Percentiles rank a stretch among this genome's conserved stretches.
These are phyloP conservation scores for Sarocladium oryzae DNA, from an alignment of 2,329 filamentous ascomycete genomes.

Conservation along the genomic window DNA sequence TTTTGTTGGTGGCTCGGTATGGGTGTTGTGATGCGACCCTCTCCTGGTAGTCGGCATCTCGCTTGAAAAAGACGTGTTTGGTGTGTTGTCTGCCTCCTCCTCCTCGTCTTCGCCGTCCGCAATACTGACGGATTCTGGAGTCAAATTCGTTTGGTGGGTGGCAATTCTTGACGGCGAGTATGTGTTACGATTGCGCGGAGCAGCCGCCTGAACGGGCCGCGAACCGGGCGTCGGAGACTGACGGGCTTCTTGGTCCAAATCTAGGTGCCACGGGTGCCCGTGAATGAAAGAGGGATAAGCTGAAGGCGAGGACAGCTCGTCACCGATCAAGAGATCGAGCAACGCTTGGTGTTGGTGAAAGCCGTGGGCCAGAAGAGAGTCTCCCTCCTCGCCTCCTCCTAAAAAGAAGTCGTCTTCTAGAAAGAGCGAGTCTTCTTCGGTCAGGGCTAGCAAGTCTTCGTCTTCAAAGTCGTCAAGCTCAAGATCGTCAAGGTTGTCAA, in stretches of 20 bases:
- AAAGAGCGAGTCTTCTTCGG: constrained; percentile 9
- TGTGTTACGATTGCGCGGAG: not conserved
- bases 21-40: not conserved
- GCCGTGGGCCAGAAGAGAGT: not conserved
- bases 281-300: constrained; percentile 24
- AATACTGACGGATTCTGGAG: not conserved
- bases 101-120: constrained; percentile 2
- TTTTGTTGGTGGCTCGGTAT: not conserved
- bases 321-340: constrained; percentile 17
- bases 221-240: not conserved
- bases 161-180: not conserved
- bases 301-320: constrained; percentile 30
- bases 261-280: not conserved
- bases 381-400: not conserved
- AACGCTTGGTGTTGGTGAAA: not conserved
- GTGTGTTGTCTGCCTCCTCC: not conserved
- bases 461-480: not conserved
- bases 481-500: not conserved
- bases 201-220: not conserved
- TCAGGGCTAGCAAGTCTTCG: constrained; percentile 6
- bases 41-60: constrained; percentile 10
- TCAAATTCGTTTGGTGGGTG: not conserved
- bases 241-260: not conserved
- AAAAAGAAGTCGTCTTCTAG: constrained; percentile 1
- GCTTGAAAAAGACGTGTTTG: constrained; percentile 1